A percentile compares a stretch with the other conserved stretches of the same genome.
Evolutionary conservation across 2,329 filamentous ascomycete species (phyloP).

Genomic region (Pseudogymnoascus sp.): DNA sequence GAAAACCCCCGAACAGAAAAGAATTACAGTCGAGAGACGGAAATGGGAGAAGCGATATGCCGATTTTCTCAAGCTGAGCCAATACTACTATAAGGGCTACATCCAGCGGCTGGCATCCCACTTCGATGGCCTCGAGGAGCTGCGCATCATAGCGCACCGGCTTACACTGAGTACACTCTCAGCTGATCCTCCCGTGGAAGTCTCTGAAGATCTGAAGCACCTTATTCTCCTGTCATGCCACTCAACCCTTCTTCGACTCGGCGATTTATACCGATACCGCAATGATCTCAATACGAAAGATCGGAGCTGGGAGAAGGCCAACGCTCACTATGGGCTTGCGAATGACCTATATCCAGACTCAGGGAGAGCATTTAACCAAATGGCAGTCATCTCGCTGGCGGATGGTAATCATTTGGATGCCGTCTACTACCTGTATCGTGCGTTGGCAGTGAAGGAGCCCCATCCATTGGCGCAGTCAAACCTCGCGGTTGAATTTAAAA

Average conservation of each 20-base stretch:
- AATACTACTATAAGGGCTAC: conserved; percentile 82
- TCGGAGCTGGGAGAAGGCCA: conserved; percentile 70
- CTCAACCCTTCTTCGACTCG: conserved; percentile 75
- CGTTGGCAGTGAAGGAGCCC: conserved; percentile 66
- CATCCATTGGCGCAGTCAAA: conserved; percentile 71
- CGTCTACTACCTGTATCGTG: conserved; percentile 84
- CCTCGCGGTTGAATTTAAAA: conserved; percentile 71
- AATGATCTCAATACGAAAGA: conserved; percentile 62
- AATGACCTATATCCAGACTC: conserved; percentile 70
- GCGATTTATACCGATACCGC: conserved; percentile 85
- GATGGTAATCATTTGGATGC: conserved; percentile 75
- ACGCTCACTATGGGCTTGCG: conserved; percentile 80
- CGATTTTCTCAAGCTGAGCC: conserved; percentile 78
- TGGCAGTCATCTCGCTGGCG: conserved; percentile 76
- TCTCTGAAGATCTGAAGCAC: conserved; percentile 24
- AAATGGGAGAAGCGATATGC: conserved; percentile 78
- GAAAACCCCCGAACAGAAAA: conserved; percentile 36
- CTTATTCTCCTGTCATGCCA: conserved; percentile 69
- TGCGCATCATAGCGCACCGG: conserved; percentile 28
- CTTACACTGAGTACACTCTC: conserved; percentile 24
- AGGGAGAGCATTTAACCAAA: conserved; percentile 81
- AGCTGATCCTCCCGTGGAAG: conserved; percentile 21
- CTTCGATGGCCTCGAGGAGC: conserved; percentile 35
- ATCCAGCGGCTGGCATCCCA: conserved; percentile 67
- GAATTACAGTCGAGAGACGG: conserved; percentile 57